Evolutionary conservation across 2,329 filamentous ascomycete species (phyloP).

Genomic region (Aspergillus ochraceoroseus): DNA sequence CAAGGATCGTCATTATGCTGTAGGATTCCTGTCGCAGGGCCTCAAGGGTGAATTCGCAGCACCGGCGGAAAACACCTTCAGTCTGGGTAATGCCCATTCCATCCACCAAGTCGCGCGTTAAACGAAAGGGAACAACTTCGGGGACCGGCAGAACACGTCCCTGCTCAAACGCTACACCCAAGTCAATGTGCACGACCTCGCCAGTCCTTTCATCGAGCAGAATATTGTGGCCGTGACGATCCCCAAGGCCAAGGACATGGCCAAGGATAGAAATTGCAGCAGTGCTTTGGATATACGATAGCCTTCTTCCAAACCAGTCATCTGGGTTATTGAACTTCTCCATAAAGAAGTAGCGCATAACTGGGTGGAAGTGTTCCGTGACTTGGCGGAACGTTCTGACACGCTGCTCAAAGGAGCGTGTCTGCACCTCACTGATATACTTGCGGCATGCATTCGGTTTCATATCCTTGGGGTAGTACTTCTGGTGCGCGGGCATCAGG

Average conservation of each 20-base stretch:
- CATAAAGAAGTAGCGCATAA: slow-evolving; percentile 96
- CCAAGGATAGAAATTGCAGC: slow-evolving; percentile 94
- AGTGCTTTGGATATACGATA: slow-evolving; percentile 88
- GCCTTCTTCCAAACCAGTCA: slow-evolving; percentile 85
- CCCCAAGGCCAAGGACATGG: slow-evolving; percentile 85
- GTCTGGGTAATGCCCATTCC: slow-evolving; percentile 94
- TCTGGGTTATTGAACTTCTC: slow-evolving; percentile 90
- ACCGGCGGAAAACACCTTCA: slow-evolving; percentile 94
- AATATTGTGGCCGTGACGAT: slow-evolving; percentile 95
- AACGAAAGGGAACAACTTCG: slow-evolving; percentile 89
- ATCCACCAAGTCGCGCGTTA: slow-evolving; percentile 92
- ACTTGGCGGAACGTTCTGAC: slow-evolving; percentile 72
- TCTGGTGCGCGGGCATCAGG: slow-evolving; percentile 81
- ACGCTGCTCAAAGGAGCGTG: slow-evolving; percentile 63
- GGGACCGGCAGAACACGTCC: slow-evolving; percentile 92
- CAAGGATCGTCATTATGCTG: slow-evolving; percentile 96
- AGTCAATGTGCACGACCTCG: slow-evolving; percentile 93
- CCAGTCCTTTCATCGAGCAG: slow-evolving; percentile 83
- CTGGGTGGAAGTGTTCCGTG: slow-evolving; percentile 77
- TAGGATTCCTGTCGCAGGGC: slow-evolving; percentile 92
- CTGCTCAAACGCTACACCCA: slow-evolving; percentile 95
- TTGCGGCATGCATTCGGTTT: slow-evolving; percentile 72
- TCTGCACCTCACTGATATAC: slow-evolving; percentile 69
- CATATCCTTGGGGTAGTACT: slow-evolving; percentile 78
- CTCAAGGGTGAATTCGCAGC: slow-evolving; percentile 95